Conservation (phyloP, 2,329 filamentous ascomycete genomes). For the Diplodia corticola region DNA sequence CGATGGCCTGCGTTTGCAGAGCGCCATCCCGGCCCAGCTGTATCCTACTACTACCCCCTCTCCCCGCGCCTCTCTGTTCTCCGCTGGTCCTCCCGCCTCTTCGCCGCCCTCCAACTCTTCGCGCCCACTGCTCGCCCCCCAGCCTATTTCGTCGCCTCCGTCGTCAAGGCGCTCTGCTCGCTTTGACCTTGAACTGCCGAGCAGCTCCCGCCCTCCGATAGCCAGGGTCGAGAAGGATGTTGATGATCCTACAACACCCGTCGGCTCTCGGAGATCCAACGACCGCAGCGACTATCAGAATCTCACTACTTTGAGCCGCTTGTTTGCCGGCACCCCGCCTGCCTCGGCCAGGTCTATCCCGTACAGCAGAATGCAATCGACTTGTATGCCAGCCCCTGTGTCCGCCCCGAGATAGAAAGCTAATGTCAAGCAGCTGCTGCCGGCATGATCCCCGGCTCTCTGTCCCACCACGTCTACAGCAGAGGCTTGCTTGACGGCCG, state of each 20-base stretch:
- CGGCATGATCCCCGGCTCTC: constrained; percentile 40
- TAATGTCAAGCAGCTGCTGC: constrained; percentile 10
- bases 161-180: constrained; percentile 8
- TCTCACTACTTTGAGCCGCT: constrained; percentile 45
- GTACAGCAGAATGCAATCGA: constrained; percentile 41
- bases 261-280: constrained; percentile 32
- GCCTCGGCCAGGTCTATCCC: constrained; percentile 43
- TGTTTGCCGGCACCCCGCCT: constrained; percentile 47
- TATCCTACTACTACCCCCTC: not conserved
- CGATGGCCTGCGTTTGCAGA: constrained; percentile 11
- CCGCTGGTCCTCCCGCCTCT: constrained; percentile 19
- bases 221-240: constrained; percentile 50
- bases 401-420: not conserved
- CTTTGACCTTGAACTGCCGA: constrained; percentile 5
- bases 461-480: constrained; percentile 55
- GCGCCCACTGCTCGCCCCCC: not conserved
- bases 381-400: constrained; percentile 28
- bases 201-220: constrained; percentile 6
- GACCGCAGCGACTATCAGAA: constrained; percentile 43
- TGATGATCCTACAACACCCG: constrained; percentile 48
- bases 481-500: constrained; percentile 53
- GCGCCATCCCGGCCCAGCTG: constrained; percentile 5
- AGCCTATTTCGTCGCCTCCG: constrained; percentile 3
- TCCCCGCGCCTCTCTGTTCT: not conserved
- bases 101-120: constrained; percentile 13